A percentile compares a stretch with the other conserved stretches of the same genome.
Conservation (phyloP, 495 filamentous ascomycete genomes). For the Neurospora sp. region DNA sequence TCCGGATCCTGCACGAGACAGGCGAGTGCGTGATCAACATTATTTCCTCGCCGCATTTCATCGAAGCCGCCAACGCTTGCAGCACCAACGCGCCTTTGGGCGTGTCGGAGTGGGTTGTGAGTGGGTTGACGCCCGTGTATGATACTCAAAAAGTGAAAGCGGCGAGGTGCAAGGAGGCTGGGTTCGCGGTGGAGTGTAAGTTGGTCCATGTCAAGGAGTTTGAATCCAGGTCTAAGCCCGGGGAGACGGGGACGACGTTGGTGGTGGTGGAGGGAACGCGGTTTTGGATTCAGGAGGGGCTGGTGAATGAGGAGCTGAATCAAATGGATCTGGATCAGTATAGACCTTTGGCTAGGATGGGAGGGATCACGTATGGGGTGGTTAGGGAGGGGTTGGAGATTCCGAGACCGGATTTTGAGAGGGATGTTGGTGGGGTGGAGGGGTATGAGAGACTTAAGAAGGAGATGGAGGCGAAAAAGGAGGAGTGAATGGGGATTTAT, state of each 20-base stretch:
- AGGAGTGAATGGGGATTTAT: not conserved
- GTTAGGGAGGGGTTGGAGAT: conserved; percentile 67
- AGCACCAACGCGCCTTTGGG: conserved; percentile 72
- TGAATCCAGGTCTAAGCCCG: conserved; percentile 55
- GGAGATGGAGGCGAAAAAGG: no score
- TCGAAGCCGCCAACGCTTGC: conserved; percentile 80
- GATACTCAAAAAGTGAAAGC: conserved; percentile 56
- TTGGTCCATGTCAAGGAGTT: conserved; percentile 66
- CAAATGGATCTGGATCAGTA: conserved; percentile 56
- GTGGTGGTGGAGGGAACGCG: conserved; percentile 74
- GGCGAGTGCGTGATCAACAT: conserved; percentile 81
- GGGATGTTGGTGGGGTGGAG: conserved; percentile 31
- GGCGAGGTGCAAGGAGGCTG: conserved; percentile 69
- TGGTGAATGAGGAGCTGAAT: conserved; percentile 65
- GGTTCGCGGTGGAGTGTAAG: conserved; percentile 73
- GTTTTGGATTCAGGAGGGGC: conserved; percentile 89
- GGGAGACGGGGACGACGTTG: conserved; percentile 62
- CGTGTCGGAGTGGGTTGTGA: conserved; percentile 63
- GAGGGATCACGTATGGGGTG: conserved; percentile 75
- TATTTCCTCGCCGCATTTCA: conserved; percentile 67
- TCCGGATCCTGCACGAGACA: conserved; percentile 60
- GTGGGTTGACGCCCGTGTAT: conserved; percentile 58
- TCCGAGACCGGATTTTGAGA: conserved; percentile 57
- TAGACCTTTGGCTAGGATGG: conserved; percentile 66
- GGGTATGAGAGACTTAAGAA: conserved; percentile 27